phyloP scores from a whole-genome alignment of 495 filamentous ascomycete genomes.

The Aspergillus hancockii region DNA sequence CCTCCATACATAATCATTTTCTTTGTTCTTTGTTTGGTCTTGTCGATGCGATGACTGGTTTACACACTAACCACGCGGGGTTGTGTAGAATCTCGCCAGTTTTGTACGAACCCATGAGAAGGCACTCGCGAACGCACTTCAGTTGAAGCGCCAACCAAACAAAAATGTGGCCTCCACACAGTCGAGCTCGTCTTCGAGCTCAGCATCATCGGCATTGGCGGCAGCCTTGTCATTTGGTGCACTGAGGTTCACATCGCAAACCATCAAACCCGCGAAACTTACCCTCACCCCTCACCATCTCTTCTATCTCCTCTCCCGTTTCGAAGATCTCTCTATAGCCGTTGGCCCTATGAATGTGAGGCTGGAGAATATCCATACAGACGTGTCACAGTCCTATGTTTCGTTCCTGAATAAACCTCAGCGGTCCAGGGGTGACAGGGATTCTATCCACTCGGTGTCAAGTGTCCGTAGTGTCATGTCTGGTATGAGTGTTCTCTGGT shows the following conservation, averaged over 20 bases:
- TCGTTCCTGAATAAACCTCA: slow-evolving; percentile 85
- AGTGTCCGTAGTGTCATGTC: slow-evolving; percentile 98
- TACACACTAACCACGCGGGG: slow-evolving; percentile 12
- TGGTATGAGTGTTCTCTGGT: slow-evolving; percentile 89
- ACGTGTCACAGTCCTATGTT: slow-evolving; percentile 84
- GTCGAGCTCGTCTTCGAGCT: slow-evolving; percentile 49
- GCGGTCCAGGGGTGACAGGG: slow-evolving; percentile 73
- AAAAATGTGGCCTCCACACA: slow-evolving; percentile 64
- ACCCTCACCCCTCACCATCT: slow-evolving; percentile 96
- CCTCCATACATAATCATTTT: background rate
- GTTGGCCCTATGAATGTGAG: slow-evolving; percentile 96
- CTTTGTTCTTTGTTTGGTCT: background rate
- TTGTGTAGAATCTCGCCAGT: slow-evolving; percentile 77
- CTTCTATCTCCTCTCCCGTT: slow-evolving; percentile 91
- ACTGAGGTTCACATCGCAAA: slow-evolving; percentile 79
- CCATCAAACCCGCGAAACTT: slow-evolving; percentile 83
- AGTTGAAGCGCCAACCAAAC: slow-evolving; percentile 68
- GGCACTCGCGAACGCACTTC: slow-evolving; percentile 92
- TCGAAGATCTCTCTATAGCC: slow-evolving; percentile 85
- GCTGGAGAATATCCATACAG: slow-evolving; percentile 90
- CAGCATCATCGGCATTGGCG: slow-evolving; percentile 71
- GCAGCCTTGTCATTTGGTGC: slow-evolving; percentile 83
- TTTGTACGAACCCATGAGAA: slow-evolving; percentile 98
- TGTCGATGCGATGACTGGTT: background rate
- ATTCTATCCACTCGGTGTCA: slow-evolving; percentile 91